Conservation (phyloP, 2,329 filamentous ascomycete species). For the Penicillium sp. region DNA sequence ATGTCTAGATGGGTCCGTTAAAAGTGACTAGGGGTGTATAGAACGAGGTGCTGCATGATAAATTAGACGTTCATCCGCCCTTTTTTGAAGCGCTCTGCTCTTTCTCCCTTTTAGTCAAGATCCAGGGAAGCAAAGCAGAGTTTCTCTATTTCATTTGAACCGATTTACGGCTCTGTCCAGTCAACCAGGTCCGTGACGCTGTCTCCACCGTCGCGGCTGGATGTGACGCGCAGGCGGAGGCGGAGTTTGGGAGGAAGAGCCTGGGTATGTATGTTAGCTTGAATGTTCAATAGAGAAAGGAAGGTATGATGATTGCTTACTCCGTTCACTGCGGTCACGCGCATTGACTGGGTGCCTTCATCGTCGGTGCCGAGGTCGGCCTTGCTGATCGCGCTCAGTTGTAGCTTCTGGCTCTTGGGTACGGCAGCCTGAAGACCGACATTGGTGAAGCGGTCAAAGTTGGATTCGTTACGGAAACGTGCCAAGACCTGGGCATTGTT, state of each 20-base stretch:
- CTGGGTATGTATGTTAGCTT: conserved; percentile 48
- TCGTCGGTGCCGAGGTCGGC: conserved; percentile 69
- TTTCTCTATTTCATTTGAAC: neutral
- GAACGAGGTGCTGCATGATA: conserved; percentile 14
- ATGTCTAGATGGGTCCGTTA: conserved; percentile 9
- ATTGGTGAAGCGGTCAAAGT: conserved; percentile 60
- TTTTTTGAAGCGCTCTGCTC: neutral
- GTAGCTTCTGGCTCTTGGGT: conserved; percentile 91
- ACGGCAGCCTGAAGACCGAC: conserved; percentile 91
- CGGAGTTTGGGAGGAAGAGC: conserved; percentile 65
- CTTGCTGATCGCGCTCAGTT: conserved; percentile 83
- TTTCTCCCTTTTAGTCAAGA: neutral
- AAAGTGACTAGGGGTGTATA: conserved; percentile 14
- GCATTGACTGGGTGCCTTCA: conserved; percentile 88
- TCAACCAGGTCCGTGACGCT: conserved; percentile 88
- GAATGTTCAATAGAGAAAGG: conserved; percentile 7
- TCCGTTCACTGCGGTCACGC: conserved; percentile 75
- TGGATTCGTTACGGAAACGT: conserved; percentile 73
- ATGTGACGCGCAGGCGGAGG: conserved; percentile 79
- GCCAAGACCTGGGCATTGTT: conserved; percentile 71
- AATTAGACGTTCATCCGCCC: conserved; percentile 19
- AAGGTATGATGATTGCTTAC: conserved; percentile 58
- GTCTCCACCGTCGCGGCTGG: conserved; percentile 64
- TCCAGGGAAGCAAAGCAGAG: neutral
- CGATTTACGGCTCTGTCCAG: conserved; percentile 71